Percentiles rank a stretch among this genome's conserved stretches.
Conservation (phyloP, 2,329 filamentous ascomycete genomes). For the Xylariaceae sp. region DNA sequence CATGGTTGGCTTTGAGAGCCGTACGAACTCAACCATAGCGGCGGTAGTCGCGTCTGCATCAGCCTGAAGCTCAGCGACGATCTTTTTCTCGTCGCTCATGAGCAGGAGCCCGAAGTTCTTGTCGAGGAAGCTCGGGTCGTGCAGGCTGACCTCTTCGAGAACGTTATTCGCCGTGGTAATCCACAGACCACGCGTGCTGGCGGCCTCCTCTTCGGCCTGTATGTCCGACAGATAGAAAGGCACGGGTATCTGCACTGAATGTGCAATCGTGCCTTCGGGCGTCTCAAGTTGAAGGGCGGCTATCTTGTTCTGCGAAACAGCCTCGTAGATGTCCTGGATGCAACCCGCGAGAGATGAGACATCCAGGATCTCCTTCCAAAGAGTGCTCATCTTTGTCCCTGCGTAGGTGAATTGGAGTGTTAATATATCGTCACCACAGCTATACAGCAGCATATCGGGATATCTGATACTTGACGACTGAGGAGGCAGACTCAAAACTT, state of each 20-base stretch:
- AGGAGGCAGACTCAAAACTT: conserved; percentile 25
- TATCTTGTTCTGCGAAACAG: conserved; percentile 78
- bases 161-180: conserved; percentile 80
- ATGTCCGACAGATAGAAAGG: conserved; percentile 69
- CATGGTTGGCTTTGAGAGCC: conserved; percentile 63
- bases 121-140: conserved; percentile 65
- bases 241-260: conserved; percentile 60
- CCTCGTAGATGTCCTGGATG: conserved; percentile 74
- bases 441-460: too few species aligned
- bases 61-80: conserved; percentile 67
- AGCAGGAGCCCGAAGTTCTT: conserved; percentile 84
- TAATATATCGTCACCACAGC: too few species aligned
- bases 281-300: conserved; percentile 74
- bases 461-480: background rate
- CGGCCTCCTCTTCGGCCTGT: conserved; percentile 57
- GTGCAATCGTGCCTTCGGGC: conserved; percentile 50
- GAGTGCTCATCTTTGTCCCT: conserved; percentile 55
- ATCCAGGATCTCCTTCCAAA: conserved; percentile 67
- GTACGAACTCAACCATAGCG: conserved; percentile 75
- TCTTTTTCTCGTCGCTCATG: conserved; percentile 72
- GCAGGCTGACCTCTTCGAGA: conserved; percentile 59
- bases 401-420: conserved; percentile 13
- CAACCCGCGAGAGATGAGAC: conserved; percentile 75
- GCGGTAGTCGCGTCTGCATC: conserved; percentile 71
- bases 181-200: conserved; percentile 71